Evolutionary conservation across 345 rosid genomes (phyloP).

Genomic region (Eucalyptus camaldulensis): DNA sequence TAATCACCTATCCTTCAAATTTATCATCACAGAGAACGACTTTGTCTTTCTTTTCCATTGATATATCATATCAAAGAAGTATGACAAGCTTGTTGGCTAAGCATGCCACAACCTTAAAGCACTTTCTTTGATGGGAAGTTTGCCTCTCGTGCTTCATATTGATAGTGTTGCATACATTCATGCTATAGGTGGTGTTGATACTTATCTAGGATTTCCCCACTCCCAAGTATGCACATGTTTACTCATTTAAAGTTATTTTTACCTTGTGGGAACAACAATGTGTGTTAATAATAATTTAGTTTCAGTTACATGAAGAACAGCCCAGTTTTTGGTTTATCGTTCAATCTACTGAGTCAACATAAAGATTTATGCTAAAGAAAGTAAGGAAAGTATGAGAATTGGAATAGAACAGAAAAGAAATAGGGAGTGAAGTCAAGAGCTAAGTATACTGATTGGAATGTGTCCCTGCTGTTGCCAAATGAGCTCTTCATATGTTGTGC

Average conservation of each 20-base stretch:
- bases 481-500: conserved; percentile 5
- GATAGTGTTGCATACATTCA: background rate
- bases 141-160: background rate
- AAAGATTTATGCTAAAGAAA: background rate
- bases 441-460: background rate
- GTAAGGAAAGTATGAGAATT: background rate
- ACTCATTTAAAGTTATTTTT: background rate
- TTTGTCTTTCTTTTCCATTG: background rate
- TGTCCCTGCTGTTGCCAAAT: background rate
- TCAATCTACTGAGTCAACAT: background rate
- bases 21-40: background rate
- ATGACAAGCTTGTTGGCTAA: background rate
- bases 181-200: background rate
- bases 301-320: background rate
- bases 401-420: background rate
- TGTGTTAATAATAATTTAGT: background rate
- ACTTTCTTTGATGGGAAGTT: background rate
- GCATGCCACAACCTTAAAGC: background rate
- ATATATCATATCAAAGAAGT: background rate
- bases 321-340: background rate
- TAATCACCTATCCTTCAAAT: background rate
- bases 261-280: background rate
- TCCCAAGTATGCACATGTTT: background rate
- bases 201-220: background rate
- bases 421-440: background rate